phyloP scores from a whole-genome alignment of 345 rosid species.

The Citrus trifoliata region DNA sequence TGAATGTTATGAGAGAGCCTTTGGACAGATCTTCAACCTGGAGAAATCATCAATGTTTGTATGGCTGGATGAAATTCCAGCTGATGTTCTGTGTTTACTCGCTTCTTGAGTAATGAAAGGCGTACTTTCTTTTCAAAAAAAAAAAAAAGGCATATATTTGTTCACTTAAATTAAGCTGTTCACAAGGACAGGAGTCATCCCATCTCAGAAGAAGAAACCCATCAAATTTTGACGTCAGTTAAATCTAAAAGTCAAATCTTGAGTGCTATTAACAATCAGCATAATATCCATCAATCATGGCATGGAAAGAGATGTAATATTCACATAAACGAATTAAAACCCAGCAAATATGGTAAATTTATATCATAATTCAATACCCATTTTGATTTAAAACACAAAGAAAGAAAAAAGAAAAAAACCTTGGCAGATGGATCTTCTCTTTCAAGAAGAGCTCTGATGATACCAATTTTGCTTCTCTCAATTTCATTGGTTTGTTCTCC shows the following conservation, averaged over 20 bases:
- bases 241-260: not conserved
- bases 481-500: conserved; percentile 40
- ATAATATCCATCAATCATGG: not conserved
- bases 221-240: not conserved
- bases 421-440: conserved; percentile 75
- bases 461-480: conserved; percentile 69
- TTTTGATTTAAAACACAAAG: no score
- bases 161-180: not conserved
- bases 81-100: no score
- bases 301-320: not conserved
- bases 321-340: not conserved
- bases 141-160: not conserved
- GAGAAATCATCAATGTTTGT: no score
- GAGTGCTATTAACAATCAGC: not conserved
- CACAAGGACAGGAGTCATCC: not conserved
- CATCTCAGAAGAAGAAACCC: not conserved
- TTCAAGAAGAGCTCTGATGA: conserved; percentile 76
- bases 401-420: conserved; percentile 26
- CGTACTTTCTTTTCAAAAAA: no score
- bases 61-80: no score
- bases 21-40: no score
- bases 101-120: no score
- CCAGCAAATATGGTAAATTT: not conserved
- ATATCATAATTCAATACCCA: not conserved
- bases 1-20: no score